These are phyloP conservation scores for Trametes cubensis DNA, from an alignment of 768 basidiomycete species.

Conservation along the genomic window DNA sequence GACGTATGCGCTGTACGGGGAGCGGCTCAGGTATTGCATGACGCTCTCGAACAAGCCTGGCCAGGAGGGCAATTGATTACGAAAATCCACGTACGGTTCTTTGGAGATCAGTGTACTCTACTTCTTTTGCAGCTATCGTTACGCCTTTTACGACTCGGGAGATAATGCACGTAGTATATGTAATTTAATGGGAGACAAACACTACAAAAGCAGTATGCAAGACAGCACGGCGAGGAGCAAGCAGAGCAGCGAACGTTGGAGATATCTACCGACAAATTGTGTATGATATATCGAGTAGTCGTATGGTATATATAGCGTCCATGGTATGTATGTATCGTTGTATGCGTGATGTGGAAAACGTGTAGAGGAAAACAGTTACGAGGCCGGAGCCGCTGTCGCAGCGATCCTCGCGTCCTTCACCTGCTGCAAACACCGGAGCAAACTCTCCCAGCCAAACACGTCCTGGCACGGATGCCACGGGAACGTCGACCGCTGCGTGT, in stretches of 20 bases:
- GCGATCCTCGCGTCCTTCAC: conserved; percentile 2
- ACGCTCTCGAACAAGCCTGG: conserved; percentile 16
- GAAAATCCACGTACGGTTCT: neutral
- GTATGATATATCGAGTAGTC: too few relatives aligned
- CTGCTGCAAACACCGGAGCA: neutral
- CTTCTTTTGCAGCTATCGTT: too few relatives aligned
- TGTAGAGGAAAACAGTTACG: too few relatives aligned
- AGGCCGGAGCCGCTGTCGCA: neutral
- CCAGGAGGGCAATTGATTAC: neutral
- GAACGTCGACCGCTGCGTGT: conserved; percentile 4
- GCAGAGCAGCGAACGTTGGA: neutral
- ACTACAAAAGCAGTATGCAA: too few relatives aligned
- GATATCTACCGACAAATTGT: neutral
- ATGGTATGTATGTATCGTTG: too few relatives aligned
- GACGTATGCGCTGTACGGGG: conserved; percentile 28
- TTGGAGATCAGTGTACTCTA: too few relatives aligned
- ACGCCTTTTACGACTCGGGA: neutral
- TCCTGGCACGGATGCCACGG: conserved; percentile 9
- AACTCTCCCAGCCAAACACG: neutral
- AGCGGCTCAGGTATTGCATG: conserved; percentile 18
- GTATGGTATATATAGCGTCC: too few relatives aligned
- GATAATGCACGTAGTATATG: neutral
- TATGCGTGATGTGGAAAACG: too few relatives aligned
- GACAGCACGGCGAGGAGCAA: neutral
- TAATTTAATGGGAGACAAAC: neutral